These are phyloP conservation scores for Capsella bursapastoris DNA, from an alignment of 345 rosid species.

Conservation along the genomic window DNA sequence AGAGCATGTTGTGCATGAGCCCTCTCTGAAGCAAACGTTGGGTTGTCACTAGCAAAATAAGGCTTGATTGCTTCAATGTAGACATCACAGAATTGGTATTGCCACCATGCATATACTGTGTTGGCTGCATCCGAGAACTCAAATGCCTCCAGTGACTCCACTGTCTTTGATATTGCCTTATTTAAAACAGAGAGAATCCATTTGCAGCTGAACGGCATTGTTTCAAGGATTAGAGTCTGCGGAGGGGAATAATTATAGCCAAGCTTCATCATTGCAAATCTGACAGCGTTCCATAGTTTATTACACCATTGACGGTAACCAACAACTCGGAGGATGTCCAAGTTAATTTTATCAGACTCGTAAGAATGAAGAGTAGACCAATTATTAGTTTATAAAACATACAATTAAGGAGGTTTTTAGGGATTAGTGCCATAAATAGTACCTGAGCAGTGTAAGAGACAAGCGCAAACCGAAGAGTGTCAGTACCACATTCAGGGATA, in stretches of 20 bases:
- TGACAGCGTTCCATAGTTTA: conserved; percentile 96
- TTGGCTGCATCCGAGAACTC: conserved; percentile 87
- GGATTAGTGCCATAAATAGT: conserved; percentile 30
- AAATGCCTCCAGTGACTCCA: conserved; percentile 59
- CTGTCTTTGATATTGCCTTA: conserved; percentile 69
- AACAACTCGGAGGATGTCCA: conserved; percentile 93
- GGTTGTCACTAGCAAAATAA: conserved; percentile 66
- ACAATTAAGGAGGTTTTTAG: background rate
- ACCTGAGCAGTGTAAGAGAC: conserved; percentile 98
- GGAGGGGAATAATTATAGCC: conserved; percentile 71
- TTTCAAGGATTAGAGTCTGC: conserved; percentile 44
- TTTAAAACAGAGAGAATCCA: conserved; percentile 90
- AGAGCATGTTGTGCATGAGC: conserved; percentile 68
- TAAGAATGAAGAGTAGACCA: conserved; percentile 29
- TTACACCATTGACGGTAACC: conserved; percentile 99
- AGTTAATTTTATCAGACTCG: conserved; percentile 92
- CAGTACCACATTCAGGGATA: conserved; percentile 95
- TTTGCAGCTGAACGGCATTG: conserved; percentile 80
- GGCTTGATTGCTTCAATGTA: conserved; percentile 93
- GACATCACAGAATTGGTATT: conserved; percentile 92
- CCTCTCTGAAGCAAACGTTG: conserved; percentile 64
- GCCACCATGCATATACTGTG: conserved; percentile 93
- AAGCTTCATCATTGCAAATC: conserved; percentile 93
- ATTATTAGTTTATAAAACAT: conserved; percentile 23
- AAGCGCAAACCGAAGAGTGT: conserved; percentile 97